Percentiles rank a stretch among this genome's conserved stretches.
Conservation (phyloP, 805 yeast genomes). For the Ogataea paraovalis region DNA sequence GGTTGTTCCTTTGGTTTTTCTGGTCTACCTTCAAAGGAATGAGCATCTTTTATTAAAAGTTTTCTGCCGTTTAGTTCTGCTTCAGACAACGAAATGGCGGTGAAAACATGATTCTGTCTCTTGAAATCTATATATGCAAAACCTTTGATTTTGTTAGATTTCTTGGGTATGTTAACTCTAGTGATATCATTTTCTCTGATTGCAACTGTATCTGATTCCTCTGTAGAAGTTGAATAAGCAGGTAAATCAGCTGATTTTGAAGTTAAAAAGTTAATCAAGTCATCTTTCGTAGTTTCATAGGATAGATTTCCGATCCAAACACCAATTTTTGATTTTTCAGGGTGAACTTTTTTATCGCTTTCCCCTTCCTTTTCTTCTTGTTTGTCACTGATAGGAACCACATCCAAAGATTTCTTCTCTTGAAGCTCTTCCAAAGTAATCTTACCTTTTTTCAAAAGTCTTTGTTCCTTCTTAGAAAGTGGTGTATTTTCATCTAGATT, state of each 20-base stretch:
- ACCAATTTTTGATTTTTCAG: slow-evolving; percentile 54
- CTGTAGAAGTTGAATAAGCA: slow-evolving; percentile 21
- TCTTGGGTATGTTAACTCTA: slow-evolving; percentile 77
- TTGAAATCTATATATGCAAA: slow-evolving; percentile 88
- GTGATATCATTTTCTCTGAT: slow-evolving; percentile 59
- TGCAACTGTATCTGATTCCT: slow-evolving; percentile 26
- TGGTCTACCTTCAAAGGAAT: slow-evolving; percentile 87
- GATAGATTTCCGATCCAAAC: slow-evolving; percentile 95
- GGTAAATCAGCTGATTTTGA: slow-evolving; percentile 48
- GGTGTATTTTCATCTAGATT: slow-evolving; percentile 72
- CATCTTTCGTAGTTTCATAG: slow-evolving; percentile 77
- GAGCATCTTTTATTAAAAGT: slow-evolving; percentile 75
- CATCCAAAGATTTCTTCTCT: slow-evolving; percentile 32
- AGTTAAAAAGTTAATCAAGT: slow-evolving; percentile 58
- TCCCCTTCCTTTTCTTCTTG: slow-evolving; percentile 14
- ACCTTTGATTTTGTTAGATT: slow-evolving; percentile 68
- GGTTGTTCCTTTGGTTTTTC: slow-evolving; percentile 39
- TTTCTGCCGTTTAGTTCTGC: slow-evolving; percentile 76
- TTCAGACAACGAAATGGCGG: slow-evolving; percentile 70
- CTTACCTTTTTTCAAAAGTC: slow-evolving; percentile 77
- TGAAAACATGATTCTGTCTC: slow-evolving; percentile 52
- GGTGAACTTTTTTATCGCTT: slow-evolving; percentile 26
- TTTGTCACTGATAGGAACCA: slow-evolving; percentile 7
- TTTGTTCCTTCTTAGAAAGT: slow-evolving; percentile 84
- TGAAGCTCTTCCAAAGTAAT: slow-evolving; percentile 54